A percentile compares a stretch with the other conserved stretches of the same genome.
Evolutionary conservation across 2,329 filamentous ascomycete species (phyloP).

Genomic region (Aspergillus ibericus): DNA sequence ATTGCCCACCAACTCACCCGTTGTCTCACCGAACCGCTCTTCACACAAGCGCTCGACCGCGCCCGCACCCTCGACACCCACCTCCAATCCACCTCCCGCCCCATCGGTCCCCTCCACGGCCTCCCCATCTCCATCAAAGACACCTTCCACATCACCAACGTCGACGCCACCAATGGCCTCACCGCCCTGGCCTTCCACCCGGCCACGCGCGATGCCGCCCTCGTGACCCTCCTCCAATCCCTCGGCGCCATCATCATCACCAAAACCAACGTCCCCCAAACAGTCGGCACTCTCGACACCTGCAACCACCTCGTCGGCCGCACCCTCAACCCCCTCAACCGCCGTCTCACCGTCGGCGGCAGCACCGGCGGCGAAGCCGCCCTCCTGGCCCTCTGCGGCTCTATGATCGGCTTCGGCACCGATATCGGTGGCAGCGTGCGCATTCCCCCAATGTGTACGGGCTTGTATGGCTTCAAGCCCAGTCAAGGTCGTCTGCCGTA

Average conservation of each 20-base stretch:
- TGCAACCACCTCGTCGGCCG: slow-evolving; percentile 64
- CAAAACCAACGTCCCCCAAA: slow-evolving; percentile 69
- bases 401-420: slow-evolving; percentile 61
- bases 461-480: slow-evolving; percentile 54
- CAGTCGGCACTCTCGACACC: slow-evolving; percentile 56
- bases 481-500: slow-evolving; percentile 51
- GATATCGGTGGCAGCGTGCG: slow-evolving; percentile 56
- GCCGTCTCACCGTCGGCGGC: slow-evolving; percentile 62
- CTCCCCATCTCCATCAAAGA: slow-evolving; percentile 57
- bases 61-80: slow-evolving; percentile 52
- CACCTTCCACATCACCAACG: slow-evolving; percentile 48
- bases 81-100: slow-evolving; percentile 36
- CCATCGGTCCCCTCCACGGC: slow-evolving; percentile 62
- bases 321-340: slow-evolving; percentile 64
- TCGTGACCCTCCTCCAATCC: slow-evolving; percentile 59
- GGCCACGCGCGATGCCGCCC: slow-evolving; percentile 54
- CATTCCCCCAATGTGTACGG: slow-evolving; percentile 53
- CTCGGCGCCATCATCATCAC: slow-evolving; percentile 67
- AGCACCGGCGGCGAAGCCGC: slow-evolving; percentile 66
- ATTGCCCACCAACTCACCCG: slow-evolving; percentile 44
- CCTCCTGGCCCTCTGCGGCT: slow-evolving; percentile 59
- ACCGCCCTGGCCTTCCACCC: slow-evolving; percentile 62
- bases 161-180: slow-evolving; percentile 58
- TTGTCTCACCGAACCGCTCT: slow-evolving; percentile 55
- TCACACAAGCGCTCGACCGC: slow-evolving; percentile 50